Conservation (phyloP, 306 rosid genomes). For the Ceratonia siliqua region DNA sequence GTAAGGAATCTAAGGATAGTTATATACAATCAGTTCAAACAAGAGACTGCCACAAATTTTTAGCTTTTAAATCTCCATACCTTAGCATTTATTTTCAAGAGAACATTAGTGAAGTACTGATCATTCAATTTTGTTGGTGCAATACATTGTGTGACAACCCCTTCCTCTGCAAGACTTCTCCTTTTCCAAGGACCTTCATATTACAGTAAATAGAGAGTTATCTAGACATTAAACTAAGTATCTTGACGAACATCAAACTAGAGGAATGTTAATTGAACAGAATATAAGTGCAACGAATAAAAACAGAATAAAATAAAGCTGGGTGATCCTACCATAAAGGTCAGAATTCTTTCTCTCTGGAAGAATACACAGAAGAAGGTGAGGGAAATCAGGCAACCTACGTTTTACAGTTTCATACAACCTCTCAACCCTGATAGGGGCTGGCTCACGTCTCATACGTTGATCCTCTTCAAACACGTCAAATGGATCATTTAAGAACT, state of each 20-base stretch:
- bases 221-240: neutral
- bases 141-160: constrained; percentile 51
- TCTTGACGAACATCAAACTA: neutral
- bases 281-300: neutral
- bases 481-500: constrained; percentile 28
- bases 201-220: neutral
- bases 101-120: constrained; percentile 51
- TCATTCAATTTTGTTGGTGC: constrained; percentile 45
- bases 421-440: constrained; percentile 36
- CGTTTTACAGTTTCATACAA: constrained; percentile 14
- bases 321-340: constrained; percentile 42
- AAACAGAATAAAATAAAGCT: neutral
- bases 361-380: constrained; percentile 51
- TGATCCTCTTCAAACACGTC: constrained; percentile 26
- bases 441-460: neutral
- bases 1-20: neutral
- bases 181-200: constrained; percentile 57
- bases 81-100: constrained; percentile 58
- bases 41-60: neutral
- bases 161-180: constrained; percentile 35
- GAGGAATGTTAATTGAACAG: neutral
- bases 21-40: neutral
- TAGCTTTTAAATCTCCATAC: constrained; percentile 17
- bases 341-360: constrained; percentile 51
- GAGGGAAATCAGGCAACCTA: neutral